Conservation (phyloP, 768 basidiomycete genomes). For the Rhizopogon roseolus region DNA sequence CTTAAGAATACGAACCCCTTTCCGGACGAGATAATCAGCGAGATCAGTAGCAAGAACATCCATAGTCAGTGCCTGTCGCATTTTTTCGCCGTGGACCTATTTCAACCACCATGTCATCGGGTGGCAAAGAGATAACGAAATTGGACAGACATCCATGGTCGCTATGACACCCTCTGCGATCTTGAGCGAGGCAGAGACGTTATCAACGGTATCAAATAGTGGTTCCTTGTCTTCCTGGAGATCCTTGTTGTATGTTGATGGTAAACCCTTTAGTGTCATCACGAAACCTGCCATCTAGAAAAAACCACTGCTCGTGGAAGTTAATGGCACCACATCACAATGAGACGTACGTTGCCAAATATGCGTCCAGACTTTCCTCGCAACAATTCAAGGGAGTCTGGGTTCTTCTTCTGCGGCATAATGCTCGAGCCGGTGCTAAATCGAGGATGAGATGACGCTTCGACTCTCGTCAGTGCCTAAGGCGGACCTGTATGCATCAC, state of each 20-base stretch:
- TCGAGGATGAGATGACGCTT: neutral
- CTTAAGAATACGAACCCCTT: conserved; percentile 66
- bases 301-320: conserved; percentile 3
- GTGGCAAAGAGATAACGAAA: neutral
- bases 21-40: conserved; percentile 97
- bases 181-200: conserved; percentile 78
- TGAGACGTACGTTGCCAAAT: conserved; percentile 74
- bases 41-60: conserved; percentile 99
- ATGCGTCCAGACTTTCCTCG: conserved; percentile 94
- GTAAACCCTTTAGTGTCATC: conserved; percentile 95
- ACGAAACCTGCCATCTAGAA: conserved; percentile 93
- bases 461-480: neutral
- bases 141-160: conserved; percentile 69
- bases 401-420: conserved; percentile 99
- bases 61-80: conserved; percentile 89
- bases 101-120: neutral
- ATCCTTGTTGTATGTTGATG: conserved; percentile 99
- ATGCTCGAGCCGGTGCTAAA: conserved; percentile 94
- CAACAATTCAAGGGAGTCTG: conserved; percentile 91
- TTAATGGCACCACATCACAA: neutral
- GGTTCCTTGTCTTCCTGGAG: conserved; percentile 99
- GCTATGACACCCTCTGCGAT: conserved; percentile 95
- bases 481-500: conserved; percentile 91
- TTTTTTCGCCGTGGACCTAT: conserved; percentile 86
- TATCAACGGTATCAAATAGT: conserved; percentile 90